Percentiles rank a stretch among this genome's conserved stretches.
Evolutionary conservation across 805 yeast genomes (phyloP).

Genomic region (Metschnikowia koreensis): DNA sequence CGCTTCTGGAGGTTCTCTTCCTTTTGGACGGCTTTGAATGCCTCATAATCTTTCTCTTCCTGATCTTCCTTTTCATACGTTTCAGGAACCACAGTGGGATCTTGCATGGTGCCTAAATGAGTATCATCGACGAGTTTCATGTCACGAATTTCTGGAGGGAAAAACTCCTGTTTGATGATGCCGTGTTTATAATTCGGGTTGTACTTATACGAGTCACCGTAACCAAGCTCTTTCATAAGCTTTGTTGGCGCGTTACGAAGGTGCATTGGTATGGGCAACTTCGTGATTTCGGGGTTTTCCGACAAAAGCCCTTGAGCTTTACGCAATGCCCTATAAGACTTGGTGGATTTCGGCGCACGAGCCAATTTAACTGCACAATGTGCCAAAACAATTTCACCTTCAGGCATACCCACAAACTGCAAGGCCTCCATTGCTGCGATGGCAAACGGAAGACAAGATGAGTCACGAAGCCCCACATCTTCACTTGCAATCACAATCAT

Average conservation of each 20-base stretch:
- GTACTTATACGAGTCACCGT: conserved; percentile 81
- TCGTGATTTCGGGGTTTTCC: conserved; percentile 56
- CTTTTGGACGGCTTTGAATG: conserved; percentile 14
- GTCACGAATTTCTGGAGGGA: conserved; percentile 55
- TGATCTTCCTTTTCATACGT: conserved; percentile 8
- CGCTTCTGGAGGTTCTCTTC: conserved; percentile 4
- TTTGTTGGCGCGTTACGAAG: conserved; percentile 92
- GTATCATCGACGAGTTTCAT: conserved; percentile 51
- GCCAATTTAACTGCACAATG: conserved; percentile 94
- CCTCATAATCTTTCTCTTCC: conserved; percentile 14
- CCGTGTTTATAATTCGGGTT: conserved; percentile 81
- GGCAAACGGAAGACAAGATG: conserved; percentile 81
- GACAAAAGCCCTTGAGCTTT: conserved; percentile 57
- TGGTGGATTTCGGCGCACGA: conserved; percentile 79
- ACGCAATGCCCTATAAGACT: conserved; percentile 78
- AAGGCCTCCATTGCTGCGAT: conserved; percentile 82
- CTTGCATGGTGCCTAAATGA: conserved; percentile 48
- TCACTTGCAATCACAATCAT: conserved; percentile 95
- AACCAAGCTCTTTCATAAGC: conserved; percentile 86
- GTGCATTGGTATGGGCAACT: conserved; percentile 74
- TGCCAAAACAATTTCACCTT: conserved; percentile 82
- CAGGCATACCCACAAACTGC: conserved; percentile 92
- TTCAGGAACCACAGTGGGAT: conserved; percentile 13
- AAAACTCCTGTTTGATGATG: conserved; percentile 65
- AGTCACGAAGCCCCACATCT: conserved; percentile 86